Base-by-base conservation (phyloP, 2,329 filamentous ascomycete genomes). In the Pseudogymnoascus pannorum region DNA sequence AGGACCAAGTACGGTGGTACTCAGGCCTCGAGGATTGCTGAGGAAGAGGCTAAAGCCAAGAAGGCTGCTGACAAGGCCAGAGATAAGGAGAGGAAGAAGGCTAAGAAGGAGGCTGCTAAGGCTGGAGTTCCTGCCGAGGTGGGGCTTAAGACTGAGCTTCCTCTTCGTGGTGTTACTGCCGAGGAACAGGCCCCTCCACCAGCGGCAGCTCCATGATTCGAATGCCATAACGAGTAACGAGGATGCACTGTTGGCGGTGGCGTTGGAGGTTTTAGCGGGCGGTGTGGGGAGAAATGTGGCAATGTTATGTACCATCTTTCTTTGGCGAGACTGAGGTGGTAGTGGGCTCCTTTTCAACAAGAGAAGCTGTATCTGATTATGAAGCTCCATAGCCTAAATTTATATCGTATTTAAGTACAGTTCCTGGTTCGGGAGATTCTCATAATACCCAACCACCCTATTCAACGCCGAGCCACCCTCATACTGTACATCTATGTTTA, bases 1-100 rank as follows among this genome's bases (percentile, higher is more conserved):
- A 86, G 88, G 62, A 84, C 88, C 65, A 81, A 83, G 67, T 96
- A 86, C 68, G 87, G 87, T 58, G 87, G 87, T 5, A 83, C 81
- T 18, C 84, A 87, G 69, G 80, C 81, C 35, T 79, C 87, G 67
- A 85, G 90, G 65, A 78, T 86, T 40, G 87, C 87, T 70, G 88
- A 88, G 69, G 86, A 89, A 66, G 88, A 88, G 70, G 87, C 84
- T 8, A 72, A 73, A 59, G 67, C 67, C 3, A 71, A 72, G 64
- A 72, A 72, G 65, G 66, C 62, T 60, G 71, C 71, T 5, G 70
- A 72, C 60, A 77, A 76, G 65, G 72, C 73, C 62, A 72, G 71
- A 64, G 74, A 75, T 18, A 75, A 76, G 69, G 76, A 77, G 67
- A 73, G 78, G 59, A 77, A 76, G 66, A 74, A 77, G 67, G 74